phyloP scores from a whole-genome alignment of 768 basidiomycete species.

The Podaxis sp. region DNA sequence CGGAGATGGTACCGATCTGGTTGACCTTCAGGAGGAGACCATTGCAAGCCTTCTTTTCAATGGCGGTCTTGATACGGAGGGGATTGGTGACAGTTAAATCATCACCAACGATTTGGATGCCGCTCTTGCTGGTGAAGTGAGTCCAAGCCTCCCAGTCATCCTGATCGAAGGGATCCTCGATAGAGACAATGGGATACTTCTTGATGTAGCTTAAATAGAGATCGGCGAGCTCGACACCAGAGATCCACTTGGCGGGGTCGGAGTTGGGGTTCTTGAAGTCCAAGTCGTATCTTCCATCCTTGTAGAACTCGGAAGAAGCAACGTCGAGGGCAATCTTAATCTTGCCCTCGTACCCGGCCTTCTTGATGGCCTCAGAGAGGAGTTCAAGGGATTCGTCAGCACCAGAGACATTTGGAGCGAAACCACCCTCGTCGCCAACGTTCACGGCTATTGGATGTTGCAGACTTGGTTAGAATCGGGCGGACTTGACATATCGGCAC shows the following conservation, averaged over 20 bases:
- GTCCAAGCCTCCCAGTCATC: constrained; percentile 99
- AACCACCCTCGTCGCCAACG: constrained; percentile 99
- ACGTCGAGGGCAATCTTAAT: constrained; percentile 98
- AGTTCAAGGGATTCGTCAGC: constrained; percentile 98
- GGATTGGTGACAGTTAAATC: constrained; percentile 99
- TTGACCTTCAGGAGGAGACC: constrained; percentile 98
- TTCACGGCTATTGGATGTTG: constrained; percentile 71
- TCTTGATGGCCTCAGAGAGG: constrained; percentile 92
- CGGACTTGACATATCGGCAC: constrained; percentile 10
- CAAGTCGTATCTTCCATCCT: constrained; percentile 98
- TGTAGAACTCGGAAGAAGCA: constrained; percentile 99
- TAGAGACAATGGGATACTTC: constrained; percentile 94
- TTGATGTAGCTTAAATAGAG: constrained; percentile 82
- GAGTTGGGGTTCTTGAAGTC: constrained; percentile 99
- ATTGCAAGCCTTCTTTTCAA: constrained; percentile 99
- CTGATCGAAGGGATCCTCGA: constrained; percentile 99
- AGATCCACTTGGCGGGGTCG: constrained; percentile 94
- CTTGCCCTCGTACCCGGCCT: constrained; percentile 98
- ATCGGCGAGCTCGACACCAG: constrained; percentile 88
- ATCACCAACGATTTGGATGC: constrained; percentile 91
- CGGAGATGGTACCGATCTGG: constrained; percentile 98
- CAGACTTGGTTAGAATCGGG: constrained; percentile 6
- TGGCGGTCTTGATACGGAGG: constrained; percentile 94
- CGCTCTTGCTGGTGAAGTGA: constrained; percentile 76
- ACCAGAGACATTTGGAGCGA: constrained; percentile 96